Base-by-base conservation (phyloP, 257 asterid genomes). In the Misopates orontium region DNA sequence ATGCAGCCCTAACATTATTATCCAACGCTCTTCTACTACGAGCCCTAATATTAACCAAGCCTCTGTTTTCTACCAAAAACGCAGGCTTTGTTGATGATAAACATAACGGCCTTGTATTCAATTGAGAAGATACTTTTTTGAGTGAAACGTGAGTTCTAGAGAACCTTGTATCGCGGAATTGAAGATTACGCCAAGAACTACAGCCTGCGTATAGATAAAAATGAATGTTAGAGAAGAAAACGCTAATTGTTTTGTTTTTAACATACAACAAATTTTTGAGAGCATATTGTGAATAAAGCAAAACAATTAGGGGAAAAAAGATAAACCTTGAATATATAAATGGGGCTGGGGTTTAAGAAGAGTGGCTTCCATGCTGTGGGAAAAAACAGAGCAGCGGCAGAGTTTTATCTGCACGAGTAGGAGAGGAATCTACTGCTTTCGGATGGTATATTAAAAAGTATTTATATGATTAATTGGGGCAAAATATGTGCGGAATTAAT, bases 341-440 rank as follows among this genome's bases (percentile, higher is more conserved):
- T 70, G 81, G 69, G 66, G 67, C 36, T 65, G 85, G 56, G 89
- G 78, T 62, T 75, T 71, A 47, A 82, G 72, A 55, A 79, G 80
- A 71, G 86, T 39, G 11, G 89, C 80, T 71, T 82, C 91, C 97
- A 90, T 48, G 53, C 41, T 25, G 66, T 5, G 1, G 66, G 50
- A 47, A 61, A 28, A 24, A 54, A 18, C 13, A 25, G 21, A 14
- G 31, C 62, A 44, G 62, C 62, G 21, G 21, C 32, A 66, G 20
- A 28, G 28, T 70, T 57, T 72, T 77, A 72, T 77, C 72, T 67
- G 50, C 20, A 39, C 24, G 3, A 6, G 40, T 8, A n/a, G 55
- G 19, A 36, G 7, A 7, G 36, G 7, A 28, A 28, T 28, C 3
- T 28, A 28, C 36, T n/a, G n/a, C n/a, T n/a, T n/a, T n/a, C n/a